phyloP scores from a whole-genome alignment of 495 filamentous ascomycete species.

The Penicillium goetzii region DNA sequence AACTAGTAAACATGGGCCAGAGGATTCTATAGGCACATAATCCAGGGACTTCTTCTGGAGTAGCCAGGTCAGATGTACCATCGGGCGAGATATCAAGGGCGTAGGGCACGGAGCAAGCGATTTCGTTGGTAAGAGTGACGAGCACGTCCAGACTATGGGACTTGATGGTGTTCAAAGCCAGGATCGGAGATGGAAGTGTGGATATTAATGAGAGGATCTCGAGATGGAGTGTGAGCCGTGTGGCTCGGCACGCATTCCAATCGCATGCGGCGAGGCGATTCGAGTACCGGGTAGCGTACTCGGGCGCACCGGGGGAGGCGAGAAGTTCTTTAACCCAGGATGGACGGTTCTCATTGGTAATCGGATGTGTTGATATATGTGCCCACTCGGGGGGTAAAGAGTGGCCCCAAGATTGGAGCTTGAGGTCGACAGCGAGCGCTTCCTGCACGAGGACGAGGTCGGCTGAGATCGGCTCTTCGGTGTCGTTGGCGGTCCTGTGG shows the following conservation, averaged over 20 bases:
- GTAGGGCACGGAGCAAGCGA: constrained; percentile 18
- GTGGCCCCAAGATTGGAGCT: neutral
- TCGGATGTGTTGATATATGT: neutral
- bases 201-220: constrained; percentile 8
- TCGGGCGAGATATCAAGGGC: constrained; percentile 11
- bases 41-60: constrained; percentile 11
- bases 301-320: constrained; percentile 10
- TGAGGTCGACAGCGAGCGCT: neutral
- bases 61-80: constrained; percentile 6
- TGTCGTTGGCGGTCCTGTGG: neutral
- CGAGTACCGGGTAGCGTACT: constrained; percentile 8
- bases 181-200: neutral
- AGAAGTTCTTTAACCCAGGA: constrained; percentile 13
- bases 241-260: constrained; percentile 19
- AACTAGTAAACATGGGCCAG: constrained; percentile 15
- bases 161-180: neutral
- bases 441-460: neutral
- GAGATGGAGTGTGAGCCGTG: constrained; percentile 12
- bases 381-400: constrained; percentile 7
- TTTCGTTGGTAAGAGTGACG: constrained; percentile 2
- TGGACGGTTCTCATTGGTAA: neutral
- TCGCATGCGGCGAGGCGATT: constrained; percentile 17
- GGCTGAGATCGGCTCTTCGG: neutral
- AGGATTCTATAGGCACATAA: constrained; percentile 16
- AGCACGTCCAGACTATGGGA: constrained; percentile 1